Percentiles rank a stretch among this genome's conserved stretches.
phyloP scores from a whole-genome alignment of 495 filamentous ascomycete genomes.

The Talaromyces borbonicus region DNA sequence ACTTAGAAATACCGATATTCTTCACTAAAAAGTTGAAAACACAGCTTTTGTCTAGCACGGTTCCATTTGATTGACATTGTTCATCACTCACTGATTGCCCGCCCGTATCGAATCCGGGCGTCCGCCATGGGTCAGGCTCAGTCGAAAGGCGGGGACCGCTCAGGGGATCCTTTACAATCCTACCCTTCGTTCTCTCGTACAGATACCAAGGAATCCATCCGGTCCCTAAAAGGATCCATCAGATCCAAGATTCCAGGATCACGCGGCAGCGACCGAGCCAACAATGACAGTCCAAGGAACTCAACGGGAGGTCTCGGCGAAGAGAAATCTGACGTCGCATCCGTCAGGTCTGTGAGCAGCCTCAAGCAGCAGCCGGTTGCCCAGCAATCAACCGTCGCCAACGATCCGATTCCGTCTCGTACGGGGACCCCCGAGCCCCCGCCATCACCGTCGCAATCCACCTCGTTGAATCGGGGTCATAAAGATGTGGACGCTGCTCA shows the following conservation, averaged over 20 bases:
- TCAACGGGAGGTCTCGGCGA: slow-evolving; percentile 52
- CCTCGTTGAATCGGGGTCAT: slow-evolving; percentile 64
- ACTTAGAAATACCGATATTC: too few species aligned
- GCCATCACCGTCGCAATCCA: slow-evolving; percentile 79
- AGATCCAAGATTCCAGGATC: slow-evolving; percentile 65
- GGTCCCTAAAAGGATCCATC: slow-evolving; percentile 68
- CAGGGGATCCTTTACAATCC: slow-evolving; percentile 53
- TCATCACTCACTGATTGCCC: too few species aligned
- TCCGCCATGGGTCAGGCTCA: slow-evolving; percentile 79
- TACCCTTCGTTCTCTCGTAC: slow-evolving; percentile 89
- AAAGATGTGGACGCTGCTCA: slow-evolving; percentile 73
- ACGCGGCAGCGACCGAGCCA: slow-evolving; percentile 45
- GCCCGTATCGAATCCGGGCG: slow-evolving; percentile 7
- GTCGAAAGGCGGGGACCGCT: slow-evolving; percentile 63
- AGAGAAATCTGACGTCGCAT: slow-evolving; percentile 68
- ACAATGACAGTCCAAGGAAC: slow-evolving; percentile 66
- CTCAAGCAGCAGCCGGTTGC: slow-evolving; percentile 30
- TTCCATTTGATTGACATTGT: too few species aligned
- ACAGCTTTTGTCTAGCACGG: too few species aligned
- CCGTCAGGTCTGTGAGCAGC: slow-evolving; percentile 57
- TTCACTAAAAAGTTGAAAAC: too few species aligned
- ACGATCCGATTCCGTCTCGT: slow-evolving; percentile 23
- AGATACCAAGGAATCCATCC: slow-evolving; percentile 88
- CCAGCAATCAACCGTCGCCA: slow-evolving; percentile 18
- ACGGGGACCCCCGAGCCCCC: slow-evolving; percentile 59